Evolutionary conservation across 2,329 filamentous ascomycete genomes (phyloP).

Genomic region (Xylaria sp.): DNA sequence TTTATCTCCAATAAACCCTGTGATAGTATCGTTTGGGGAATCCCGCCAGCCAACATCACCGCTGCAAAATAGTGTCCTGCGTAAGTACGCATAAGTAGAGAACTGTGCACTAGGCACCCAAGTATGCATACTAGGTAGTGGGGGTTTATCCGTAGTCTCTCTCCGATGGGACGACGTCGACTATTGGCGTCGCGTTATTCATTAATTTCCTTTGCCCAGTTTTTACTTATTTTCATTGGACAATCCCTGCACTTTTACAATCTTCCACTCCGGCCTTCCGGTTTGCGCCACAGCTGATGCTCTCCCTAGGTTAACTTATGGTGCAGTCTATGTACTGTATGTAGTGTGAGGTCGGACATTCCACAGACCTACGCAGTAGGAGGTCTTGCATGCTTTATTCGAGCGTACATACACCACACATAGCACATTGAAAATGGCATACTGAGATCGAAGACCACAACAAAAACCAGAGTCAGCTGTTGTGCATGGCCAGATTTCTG

Average conservation of each 20-base stretch:
- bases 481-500: slow-evolving; percentile 12
- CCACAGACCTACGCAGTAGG: not conserved
- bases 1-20: too few species aligned
- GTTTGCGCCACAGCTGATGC: slow-evolving; percentile 19
- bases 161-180: slow-evolving; percentile 21
- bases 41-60: not conserved
- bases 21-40: not conserved
- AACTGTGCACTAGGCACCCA: too few species aligned
- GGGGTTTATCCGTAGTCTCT: not conserved
- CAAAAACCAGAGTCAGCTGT: slow-evolving; percentile 1
- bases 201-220: slow-evolving; percentile 31
- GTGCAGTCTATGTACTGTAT: not conserved
- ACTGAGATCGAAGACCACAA: not conserved
- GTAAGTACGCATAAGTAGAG: too few species aligned
- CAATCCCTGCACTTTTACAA: slow-evolving; percentile 24
- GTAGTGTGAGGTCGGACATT: slow-evolving; percentile 22
- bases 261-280: slow-evolving; percentile 32
- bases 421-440: not conserved
- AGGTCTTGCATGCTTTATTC: slow-evolving; percentile 7
- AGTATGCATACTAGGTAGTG: too few species aligned
- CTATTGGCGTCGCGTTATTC: slow-evolving; percentile 25
- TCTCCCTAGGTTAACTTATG: not conserved
- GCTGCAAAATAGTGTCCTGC: too few species aligned
- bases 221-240: slow-evolving; percentile 5
- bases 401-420: slow-evolving; percentile 4